Conservation (phyloP, 1,139 yeast species). For the Pichiaceae sp. region DNA sequence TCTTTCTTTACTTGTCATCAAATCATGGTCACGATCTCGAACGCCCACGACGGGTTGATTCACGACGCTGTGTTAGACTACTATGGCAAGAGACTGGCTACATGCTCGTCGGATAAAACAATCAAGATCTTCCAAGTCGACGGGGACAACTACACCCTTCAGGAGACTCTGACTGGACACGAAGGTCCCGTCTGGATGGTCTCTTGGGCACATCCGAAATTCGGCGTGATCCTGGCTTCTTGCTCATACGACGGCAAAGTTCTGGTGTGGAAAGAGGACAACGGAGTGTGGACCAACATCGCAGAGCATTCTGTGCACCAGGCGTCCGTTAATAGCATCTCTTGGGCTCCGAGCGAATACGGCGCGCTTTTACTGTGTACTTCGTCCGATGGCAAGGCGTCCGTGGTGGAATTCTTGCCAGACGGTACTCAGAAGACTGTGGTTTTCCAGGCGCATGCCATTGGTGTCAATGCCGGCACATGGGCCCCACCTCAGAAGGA, state of each 20-base stretch:
- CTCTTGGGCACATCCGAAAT: conserved; percentile 98
- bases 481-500: conserved; percentile 75
- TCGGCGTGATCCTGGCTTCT: conserved; percentile 89
- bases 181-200: conserved; percentile 99
- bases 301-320: conserved; percentile 85
- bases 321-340: conserved; percentile 88
- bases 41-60: conserved; percentile 82
- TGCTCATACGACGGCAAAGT: conserved; percentile 95
- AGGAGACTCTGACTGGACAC: conserved; percentile 79
- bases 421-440: conserved; percentile 67
- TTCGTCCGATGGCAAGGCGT: conserved; percentile 87
- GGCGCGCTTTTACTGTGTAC: conserved; percentile 89
- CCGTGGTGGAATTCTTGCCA: conserved; percentile 85
- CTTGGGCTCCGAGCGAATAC: conserved; percentile 97
- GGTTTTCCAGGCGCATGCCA: conserved; percentile 74
- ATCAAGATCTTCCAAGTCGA: conserved; percentile 89
- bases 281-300: conserved; percentile 80
- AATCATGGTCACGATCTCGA: conserved; percentile 64
- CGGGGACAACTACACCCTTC: conserved; percentile 68
- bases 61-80: conserved; percentile 97
- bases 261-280: conserved; percentile 90
- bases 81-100: conserved; percentile 91
- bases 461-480: conserved; percentile 89
- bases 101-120: conserved; percentile 91
- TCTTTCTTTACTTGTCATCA: background rate